A percentile compares a stretch with the other conserved stretches of the same genome.
Conservation (phyloP, 2,329 filamentous ascomycete genomes). For the Bipolaris victoriae region DNA sequence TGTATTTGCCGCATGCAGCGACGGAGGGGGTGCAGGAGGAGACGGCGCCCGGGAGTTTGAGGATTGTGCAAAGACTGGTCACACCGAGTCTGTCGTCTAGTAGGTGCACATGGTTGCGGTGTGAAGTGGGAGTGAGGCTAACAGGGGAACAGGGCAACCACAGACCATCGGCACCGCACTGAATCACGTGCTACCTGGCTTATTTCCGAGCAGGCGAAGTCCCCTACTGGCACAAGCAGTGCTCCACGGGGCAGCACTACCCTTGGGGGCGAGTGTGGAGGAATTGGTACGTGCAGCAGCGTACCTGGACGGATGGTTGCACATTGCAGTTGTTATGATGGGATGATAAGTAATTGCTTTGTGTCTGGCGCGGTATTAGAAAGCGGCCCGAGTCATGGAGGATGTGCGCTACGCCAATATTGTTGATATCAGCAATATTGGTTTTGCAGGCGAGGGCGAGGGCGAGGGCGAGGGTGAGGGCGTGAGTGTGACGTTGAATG, state of each 20-base stretch:
- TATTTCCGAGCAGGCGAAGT: conserved; percentile 87
- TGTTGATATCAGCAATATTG: conserved; percentile 8
- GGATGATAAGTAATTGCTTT: conserved; percentile 48
- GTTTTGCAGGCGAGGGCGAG: conserved; percentile 1
- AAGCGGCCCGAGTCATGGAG: conserved; percentile 10
- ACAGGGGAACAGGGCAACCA: conserved; percentile 53
- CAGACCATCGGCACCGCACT: conserved; percentile 80
- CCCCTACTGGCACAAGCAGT: conserved; percentile 83
- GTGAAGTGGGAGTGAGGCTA: conserved; percentile 14
- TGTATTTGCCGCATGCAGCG: conserved; percentile 72
- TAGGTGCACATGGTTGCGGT: conserved; percentile 24
- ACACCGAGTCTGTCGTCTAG: conserved; percentile 56
- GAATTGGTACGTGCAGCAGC: conserved; percentile 82
- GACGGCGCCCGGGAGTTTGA: conserved; percentile 49
- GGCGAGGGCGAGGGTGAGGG: background rate
- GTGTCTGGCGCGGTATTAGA: background rate
- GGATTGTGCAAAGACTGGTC: conserved; percentile 74
- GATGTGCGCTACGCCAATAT: conserved; percentile 7
- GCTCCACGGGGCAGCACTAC: conserved; percentile 82
- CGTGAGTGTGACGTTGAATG: background rate
- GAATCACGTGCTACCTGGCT: conserved; percentile 72
- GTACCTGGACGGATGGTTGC: conserved; percentile 92
- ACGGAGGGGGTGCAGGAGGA: conserved; percentile 29
- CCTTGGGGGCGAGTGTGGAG: conserved; percentile 78
- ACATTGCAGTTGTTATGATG: conserved; percentile 78